Evolutionary conservation across 257 asterid species (phyloP), one percentile per base, ranked within the genome.

Genomic region (Catharanthus roseus): DNA sequence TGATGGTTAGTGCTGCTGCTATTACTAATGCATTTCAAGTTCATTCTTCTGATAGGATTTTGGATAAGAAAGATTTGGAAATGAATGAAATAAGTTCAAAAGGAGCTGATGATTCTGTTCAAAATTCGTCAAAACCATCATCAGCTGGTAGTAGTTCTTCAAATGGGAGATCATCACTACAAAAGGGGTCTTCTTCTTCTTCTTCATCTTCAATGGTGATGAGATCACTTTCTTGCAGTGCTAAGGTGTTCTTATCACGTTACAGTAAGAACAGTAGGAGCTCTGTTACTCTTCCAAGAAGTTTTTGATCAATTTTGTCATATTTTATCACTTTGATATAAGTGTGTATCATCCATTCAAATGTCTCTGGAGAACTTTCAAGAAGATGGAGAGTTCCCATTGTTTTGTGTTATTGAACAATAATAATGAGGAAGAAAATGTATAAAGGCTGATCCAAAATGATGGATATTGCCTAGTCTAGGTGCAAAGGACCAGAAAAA

Each of bases 151-250:
- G 76, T 10, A 79, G 82, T 56, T 77, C 80, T 36, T 79, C 79
- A 53, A 49, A 29, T 36, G 83, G 57, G 31, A 69, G 74, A 36
- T 42, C 68, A 36, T 42, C 68, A 38, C 10, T 23, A 61, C 80
- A 69, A 68, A 72, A 69, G 15, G 82, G 84, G 72, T 26, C 77
- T 54, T 75, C 79, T 26, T 57, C 63, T 24, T 56, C 54, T 49
- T 45, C 55, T 50, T 50, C 64, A 1, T 58, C 65, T 36, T 9
- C 41, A 5, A 44, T 75, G 7, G 79, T 66, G 69, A 77, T 83
- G 82, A 83, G 92, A 69, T 90, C 95, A 45, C 79, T 74, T 70
- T 86, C 96, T 5, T 85, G 92, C 60, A 82, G 87, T 65, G 92
- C 86, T 0, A 82, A 81, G 29, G 83, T 86, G 26, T 79, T 80